Evolutionary conservation across 208 protist genomes (phyloP).

Genomic region (Crithidia brevicula): DNA sequence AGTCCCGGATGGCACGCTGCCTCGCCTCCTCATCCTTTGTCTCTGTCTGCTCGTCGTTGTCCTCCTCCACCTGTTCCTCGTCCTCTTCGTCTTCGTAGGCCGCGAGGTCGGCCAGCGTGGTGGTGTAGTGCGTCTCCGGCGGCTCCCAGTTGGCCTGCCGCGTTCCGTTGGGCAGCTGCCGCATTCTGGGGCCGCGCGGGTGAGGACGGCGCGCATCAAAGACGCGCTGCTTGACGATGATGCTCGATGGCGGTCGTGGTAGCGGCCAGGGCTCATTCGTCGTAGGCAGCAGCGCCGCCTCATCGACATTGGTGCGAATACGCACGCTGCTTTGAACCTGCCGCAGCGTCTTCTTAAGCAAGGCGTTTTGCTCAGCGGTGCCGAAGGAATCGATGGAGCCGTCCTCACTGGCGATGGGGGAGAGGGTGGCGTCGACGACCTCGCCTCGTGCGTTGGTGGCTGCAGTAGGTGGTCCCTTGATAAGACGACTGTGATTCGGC

Average conservation of each 20-base stretch:
- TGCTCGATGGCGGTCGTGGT: not conserved
- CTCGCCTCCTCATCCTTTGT: not conserved
- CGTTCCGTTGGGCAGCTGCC: slow-evolving; percentile 24
- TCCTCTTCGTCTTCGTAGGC: slow-evolving; percentile 23
- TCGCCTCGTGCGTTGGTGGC: not conserved
- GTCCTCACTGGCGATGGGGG: slow-evolving; percentile 6
- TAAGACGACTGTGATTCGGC: not conserved
- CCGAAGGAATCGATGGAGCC: not conserved
- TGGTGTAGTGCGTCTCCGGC: slow-evolving; percentile 37
- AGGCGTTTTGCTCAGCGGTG: not conserved
- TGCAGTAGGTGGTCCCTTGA: not conserved
- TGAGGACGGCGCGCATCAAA: slow-evolving; percentile 17
- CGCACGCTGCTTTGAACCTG: slow-evolving; percentile 1
- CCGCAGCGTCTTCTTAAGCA: not conserved
- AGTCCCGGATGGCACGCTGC: not conserved
- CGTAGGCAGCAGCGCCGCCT: not conserved
- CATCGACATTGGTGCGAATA: not conserved
- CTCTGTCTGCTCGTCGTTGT: not conserved
- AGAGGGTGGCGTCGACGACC: not conserved
- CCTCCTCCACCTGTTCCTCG: too few relatives aligned
- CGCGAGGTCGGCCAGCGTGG: slow-evolving; percentile 25
- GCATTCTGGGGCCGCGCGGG: not conserved
- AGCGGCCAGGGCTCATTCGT: slow-evolving; percentile 9
- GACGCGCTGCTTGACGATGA: slow-evolving; percentile 5
- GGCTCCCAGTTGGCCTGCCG: slow-evolving; percentile 35